Conservation (phyloP, 208 protist species). For the Endotrypanum monterogeii region DNA sequence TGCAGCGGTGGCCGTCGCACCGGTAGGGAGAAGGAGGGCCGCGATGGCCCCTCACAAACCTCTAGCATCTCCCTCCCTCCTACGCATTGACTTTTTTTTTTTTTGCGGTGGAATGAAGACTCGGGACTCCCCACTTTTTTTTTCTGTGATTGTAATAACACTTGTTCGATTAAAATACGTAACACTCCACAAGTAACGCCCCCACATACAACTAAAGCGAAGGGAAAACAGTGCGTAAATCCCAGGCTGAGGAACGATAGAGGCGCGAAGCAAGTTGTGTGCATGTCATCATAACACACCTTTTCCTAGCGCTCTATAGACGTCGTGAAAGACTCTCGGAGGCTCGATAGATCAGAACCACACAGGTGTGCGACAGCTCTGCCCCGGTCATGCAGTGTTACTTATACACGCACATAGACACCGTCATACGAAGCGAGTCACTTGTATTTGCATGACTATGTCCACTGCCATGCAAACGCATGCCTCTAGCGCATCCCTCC, state of each 20-base stretch:
- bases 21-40: background rate
- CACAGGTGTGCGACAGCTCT: too few relatives aligned
- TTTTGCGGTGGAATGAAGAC: background rate
- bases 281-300: background rate
- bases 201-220: background rate
- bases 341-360: too few relatives aligned
- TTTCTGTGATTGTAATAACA: background rate
- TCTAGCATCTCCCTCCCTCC: background rate
- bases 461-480: background rate
- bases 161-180: background rate
- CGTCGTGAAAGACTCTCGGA: too few relatives aligned
- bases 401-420: background rate
- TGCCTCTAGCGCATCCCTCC: too few relatives aligned
- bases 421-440: slow-evolving; percentile 1
- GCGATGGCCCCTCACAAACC: background rate
- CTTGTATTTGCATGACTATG: background rate
- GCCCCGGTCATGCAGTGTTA: background rate
- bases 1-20: background rate
- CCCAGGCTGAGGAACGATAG: background rate
- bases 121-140: too few relatives aligned
- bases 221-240: background rate
- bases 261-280: background rate
- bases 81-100: background rate
- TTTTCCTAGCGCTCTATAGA: background rate
- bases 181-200: background rate